Base-by-base conservation (phyloP, 2,329 filamentous ascomycete genomes). In the Colletotrichum karsti region DNA sequence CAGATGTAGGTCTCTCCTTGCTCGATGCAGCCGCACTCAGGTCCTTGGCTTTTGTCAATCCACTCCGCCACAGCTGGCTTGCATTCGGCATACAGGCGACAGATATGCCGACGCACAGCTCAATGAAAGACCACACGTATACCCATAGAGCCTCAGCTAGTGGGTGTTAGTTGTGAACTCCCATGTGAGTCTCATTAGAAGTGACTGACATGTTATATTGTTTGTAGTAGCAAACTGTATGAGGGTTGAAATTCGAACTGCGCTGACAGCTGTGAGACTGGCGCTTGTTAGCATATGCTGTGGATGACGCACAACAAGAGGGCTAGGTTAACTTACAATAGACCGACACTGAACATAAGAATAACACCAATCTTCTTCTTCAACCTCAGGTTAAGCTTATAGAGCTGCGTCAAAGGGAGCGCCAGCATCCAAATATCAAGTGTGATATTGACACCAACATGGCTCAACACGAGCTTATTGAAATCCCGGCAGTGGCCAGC, bases 341-440 rank as follows among this genome's bases (percentile, higher is more conserved):
- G 7, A 0, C 77, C 75, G 26, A 80, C 63, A 7, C 74, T 71
- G 41, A 79, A 79, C 35, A 75, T 75, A 44, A 67, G 70, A 28
- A 77, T 69, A 3, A 80, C 62, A 9, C 72, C 71, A 8, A 78
- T 24, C 68, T 77, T 78, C 57, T 77, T 79, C 41, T 72, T 73
- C 12, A 72, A 41, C 10, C 72, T 70, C 48, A 79, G 39, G 7
- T 78, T 74, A 22, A 80, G 69, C 8, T 70, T 71, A 42, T 74
- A 72, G 15, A 80, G 63, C 24, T 77, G 77, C 1, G 77, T 76
- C 69, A 79, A 68, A 4, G 77, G 78, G 15, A 79, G 66, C 2
- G 73, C 33, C 1, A 79, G 70, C 20, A 79, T 74, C 13, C 76
- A 54, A 9, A 79, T 42, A 12, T 80, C 77, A n/a, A 74, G 75